phyloP scores from a whole-genome alignment of 2,329 filamentous ascomycete species.

The Pestalotiopsis sp. region DNA sequence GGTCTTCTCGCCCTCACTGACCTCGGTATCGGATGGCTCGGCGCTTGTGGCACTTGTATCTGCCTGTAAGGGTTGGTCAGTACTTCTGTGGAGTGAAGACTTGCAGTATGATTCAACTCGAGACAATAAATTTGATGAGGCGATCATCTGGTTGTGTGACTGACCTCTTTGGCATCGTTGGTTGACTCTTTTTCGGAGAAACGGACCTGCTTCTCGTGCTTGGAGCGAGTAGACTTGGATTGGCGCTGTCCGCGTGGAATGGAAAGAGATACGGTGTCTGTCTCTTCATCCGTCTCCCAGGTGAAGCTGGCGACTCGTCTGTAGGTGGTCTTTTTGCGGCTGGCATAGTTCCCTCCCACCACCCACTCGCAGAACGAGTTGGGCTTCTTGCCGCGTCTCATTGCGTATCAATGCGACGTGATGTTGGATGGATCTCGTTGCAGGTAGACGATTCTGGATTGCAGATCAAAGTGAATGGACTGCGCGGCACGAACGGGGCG shows the following conservation, averaged over 20 bases:
- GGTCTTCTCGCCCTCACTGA: slow-evolving; percentile 19
- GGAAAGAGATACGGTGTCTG: slow-evolving; percentile 47
- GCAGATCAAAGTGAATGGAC: neutral
- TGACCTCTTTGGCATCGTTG: slow-evolving; percentile 16
- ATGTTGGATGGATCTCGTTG: no score
- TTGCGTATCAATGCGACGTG: neutral
- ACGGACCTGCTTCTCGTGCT: slow-evolving; percentile 20
- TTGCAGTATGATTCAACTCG: neutral
- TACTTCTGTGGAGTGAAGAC: neutral
- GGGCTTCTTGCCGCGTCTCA: slow-evolving; percentile 21
- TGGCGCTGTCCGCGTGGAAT: slow-evolving; percentile 41
- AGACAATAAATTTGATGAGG: neutral
- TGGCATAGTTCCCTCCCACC: slow-evolving; percentile 38
- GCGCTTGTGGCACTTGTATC: slow-evolving; percentile 28
- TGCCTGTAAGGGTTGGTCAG: slow-evolving; percentile 30
- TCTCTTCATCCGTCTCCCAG: slow-evolving; percentile 55
- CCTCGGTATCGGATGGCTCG: slow-evolving; percentile 18
- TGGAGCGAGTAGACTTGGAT: slow-evolving; percentile 21
- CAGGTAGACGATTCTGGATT: neutral
- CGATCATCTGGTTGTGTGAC: neutral
- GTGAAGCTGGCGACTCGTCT: slow-evolving; percentile 37
- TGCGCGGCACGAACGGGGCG: neutral
- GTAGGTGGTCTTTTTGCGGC: slow-evolving; percentile 9
- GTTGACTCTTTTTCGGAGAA: slow-evolving; percentile 31
- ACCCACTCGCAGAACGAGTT: slow-evolving; percentile 43